Conservation (phyloP, 495 filamentous ascomycete genomes). For the Delitschia confertaspora region DNA sequence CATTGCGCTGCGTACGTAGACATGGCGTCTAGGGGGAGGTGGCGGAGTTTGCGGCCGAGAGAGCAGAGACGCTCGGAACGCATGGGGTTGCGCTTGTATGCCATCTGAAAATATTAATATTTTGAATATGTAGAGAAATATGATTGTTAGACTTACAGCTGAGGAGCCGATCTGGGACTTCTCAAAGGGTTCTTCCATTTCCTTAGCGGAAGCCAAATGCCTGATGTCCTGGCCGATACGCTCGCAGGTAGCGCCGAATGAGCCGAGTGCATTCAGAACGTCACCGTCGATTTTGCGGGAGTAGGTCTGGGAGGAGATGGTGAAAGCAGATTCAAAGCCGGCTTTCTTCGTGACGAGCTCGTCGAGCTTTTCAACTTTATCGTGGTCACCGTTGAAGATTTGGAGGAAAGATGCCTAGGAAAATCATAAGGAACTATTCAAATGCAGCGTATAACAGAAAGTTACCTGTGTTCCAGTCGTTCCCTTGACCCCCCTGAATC, state of each 20-base stretch:
- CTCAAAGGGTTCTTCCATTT: conserved; percentile 91
- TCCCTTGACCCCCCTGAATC: conserved; percentile 61
- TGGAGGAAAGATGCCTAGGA: conserved; percentile 61
- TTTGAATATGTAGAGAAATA: conserved; percentile 1
- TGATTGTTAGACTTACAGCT: conserved; percentile 11
- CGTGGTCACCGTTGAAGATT: conserved; percentile 71
- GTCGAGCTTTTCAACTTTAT: conserved; percentile 65
- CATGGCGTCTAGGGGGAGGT: conserved; percentile 56
- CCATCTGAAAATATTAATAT: conserved; percentile 37
- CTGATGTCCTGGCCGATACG: conserved; percentile 67
- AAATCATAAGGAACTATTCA: background rate
- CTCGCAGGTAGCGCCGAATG: conserved; percentile 75
- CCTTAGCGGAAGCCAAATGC: conserved; percentile 68
- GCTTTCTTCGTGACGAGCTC: conserved; percentile 75
- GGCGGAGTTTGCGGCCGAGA: conserved; percentile 61
- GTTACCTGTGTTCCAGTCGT: conserved; percentile 62
- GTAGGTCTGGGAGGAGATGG: conserved; percentile 71
- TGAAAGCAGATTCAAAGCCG: conserved; percentile 66
- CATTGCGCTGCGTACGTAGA: conserved; percentile 80
- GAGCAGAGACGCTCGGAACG: conserved; percentile 75
- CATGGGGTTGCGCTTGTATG: conserved; percentile 91
- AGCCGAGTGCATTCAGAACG: conserved; percentile 69
- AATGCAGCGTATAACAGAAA: background rate
- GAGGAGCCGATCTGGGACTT: conserved; percentile 52
- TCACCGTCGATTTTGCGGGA: conserved; percentile 78